Evolutionary conservation across 2,329 filamentous ascomycete genomes (phyloP).

Genomic region (Colletotrichum costaricense): DNA sequence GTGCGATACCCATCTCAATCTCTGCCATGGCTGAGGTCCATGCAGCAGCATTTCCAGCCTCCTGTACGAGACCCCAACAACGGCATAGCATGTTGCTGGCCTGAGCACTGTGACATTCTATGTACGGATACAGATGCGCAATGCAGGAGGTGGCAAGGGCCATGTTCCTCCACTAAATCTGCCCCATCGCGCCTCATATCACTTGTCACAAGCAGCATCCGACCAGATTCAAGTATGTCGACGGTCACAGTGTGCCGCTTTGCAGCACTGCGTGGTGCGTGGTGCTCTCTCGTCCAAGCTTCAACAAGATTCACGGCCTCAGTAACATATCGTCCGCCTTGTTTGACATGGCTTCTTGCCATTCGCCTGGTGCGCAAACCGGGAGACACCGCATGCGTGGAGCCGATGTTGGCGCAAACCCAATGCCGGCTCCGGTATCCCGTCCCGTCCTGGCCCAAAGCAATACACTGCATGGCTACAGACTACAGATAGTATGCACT

Average conservation of each 20-base stretch:
- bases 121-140: conserved; percentile 1
- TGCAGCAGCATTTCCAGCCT: background rate
- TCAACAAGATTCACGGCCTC: conserved; percentile 15
- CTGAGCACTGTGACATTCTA: background rate
- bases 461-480: background rate
- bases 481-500: background rate
- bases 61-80: conserved; percentile 11
- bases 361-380: background rate
- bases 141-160: conserved; percentile 20
- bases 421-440: background rate
- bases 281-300: background rate
- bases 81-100: background rate
- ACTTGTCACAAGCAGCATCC: background rate
- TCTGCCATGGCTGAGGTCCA: background rate
- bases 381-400: background rate
- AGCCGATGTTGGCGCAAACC: background rate
- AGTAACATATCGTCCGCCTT: conserved; percentile 18
- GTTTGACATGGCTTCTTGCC: background rate
- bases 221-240: background rate
- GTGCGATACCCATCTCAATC: background rate
- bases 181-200: background rate
- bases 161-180: background rate
- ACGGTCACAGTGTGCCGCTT: background rate
- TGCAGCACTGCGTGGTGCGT: conserved; percentile 3
- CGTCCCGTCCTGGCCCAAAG: background rate